These are phyloP conservation scores for Neurospora sp. DNA, from an alignment of 495 filamentous ascomycete species.

Conservation along the genomic window DNA sequence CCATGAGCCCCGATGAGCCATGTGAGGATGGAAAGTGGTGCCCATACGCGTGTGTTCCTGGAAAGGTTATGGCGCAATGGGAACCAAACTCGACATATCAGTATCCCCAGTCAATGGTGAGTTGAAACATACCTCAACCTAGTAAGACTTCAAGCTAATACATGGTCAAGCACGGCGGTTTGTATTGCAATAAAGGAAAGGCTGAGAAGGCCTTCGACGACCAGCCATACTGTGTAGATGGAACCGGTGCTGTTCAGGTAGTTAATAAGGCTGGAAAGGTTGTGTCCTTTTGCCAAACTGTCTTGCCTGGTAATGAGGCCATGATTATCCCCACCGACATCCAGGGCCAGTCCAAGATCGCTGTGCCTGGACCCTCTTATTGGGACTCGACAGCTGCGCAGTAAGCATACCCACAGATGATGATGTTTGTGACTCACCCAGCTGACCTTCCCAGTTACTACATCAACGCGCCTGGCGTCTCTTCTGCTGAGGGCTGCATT, in stretches of 20 bases:
- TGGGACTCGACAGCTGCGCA: constrained; percentile 69
- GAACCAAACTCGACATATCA: constrained; percentile 56
- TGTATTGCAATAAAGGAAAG: constrained; percentile 62
- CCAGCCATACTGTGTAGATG: constrained; percentile 61
- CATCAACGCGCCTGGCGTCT: constrained; percentile 64
- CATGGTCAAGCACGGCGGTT: constrained; percentile 54
- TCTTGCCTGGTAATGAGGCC: constrained; percentile 75
- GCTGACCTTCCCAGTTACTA: constrained; percentile 48
- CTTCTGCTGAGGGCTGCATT: constrained; percentile 49
- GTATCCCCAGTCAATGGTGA: constrained; percentile 67
- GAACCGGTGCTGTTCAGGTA: constrained; percentile 52
- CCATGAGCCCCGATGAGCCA: constrained; percentile 66
- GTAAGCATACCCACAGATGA: constrained; percentile 29
- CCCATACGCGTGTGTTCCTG: constrained; percentile 67
- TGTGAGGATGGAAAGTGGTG: constrained; percentile 64
- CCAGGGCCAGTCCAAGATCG: constrained; percentile 41
- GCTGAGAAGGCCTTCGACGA: constrained; percentile 63
- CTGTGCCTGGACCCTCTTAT: constrained; percentile 61
- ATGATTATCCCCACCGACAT: constrained; percentile 78
- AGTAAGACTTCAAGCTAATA: constrained; percentile 13
- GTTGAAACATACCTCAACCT: constrained; percentile 15
- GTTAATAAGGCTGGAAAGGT: constrained; percentile 51
- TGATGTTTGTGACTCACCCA: not conserved
- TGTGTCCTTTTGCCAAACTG: constrained; percentile 75
- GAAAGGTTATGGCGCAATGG: constrained; percentile 75